Evolutionary conservation across 2,329 filamentous ascomycete species (phyloP), one percentile per base, ranked within the genome.

Genomic region (Penicillium sp.): DNA sequence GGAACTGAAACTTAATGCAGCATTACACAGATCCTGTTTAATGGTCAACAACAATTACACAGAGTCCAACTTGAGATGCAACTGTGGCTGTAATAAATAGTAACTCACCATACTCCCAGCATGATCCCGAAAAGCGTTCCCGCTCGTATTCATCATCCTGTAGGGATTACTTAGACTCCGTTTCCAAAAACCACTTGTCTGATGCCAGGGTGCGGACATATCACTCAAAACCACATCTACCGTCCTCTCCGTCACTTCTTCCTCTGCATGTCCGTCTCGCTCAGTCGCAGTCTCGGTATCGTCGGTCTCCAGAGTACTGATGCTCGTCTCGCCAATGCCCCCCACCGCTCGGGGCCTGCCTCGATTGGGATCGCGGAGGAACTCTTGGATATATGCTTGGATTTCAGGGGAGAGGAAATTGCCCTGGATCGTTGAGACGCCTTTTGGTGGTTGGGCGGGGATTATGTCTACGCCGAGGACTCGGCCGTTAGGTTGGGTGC

Each of bases 71-170:
- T n/a, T n/a, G n/a, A n/a, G n/a, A n/a, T n/a, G n/a, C n/a, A n/a
- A n/a, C n/a, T n/a, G n/a, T n/a, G n/a, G n/a, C n/a, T n/a, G n/a
- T n/a, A n/a, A n/a, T n/a, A n/a, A n/a, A n/a, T n/a, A n/a, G 50
- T 72, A 14, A 16, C 37, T 71, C 77, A 97, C 93, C 91, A 99
- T 97, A 76, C 92, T 97, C 26, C 91, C 90, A 9, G 87, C 88
- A 75, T 99, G 94, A 75, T 99, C 94, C 61, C 87, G 86, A 70
- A 96, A 94, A 18, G 77, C 76, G 67, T 91, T 89, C 52, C 94
- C 94, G 77, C 90, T 96, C 66, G 93, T 97, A 77, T 99, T 99
- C 92, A 97, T 96, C 88, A 99, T 89, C 94, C 94, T 99, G 86
- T 95, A 94, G 62, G 92, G 91, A 85, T 94, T 89, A 93, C 88